These are phyloP conservation scores for Penicillium ochrochloron DNA, from an alignment of 495 filamentous ascomycete genomes.

Conservation along the genomic window DNA sequence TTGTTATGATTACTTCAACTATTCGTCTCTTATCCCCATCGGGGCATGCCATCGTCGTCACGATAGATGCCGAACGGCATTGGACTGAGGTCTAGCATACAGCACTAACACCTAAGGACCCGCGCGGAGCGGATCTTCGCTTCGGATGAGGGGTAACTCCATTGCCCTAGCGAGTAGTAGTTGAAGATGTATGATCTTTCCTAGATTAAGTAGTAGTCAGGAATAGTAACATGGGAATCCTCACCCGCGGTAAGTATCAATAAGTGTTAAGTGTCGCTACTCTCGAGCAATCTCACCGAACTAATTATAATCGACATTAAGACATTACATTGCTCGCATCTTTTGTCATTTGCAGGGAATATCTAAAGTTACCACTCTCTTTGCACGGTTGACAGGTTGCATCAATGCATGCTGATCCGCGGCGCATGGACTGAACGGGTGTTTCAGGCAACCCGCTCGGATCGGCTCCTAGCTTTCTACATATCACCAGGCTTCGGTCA, in stretches of 20 bases:
- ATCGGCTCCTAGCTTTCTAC: slow-evolving; percentile 16
- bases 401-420: slow-evolving; percentile 32
- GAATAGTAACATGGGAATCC: not conserved
- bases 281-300: not conserved
- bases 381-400: slow-evolving; percentile 15
- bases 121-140: not conserved
- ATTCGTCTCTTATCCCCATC: not conserved
- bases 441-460: slow-evolving; percentile 33
- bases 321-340: not conserved
- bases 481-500: not conserved
- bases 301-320: not conserved
- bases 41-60: slow-evolving; percentile 12
- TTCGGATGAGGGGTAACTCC: not conserved
- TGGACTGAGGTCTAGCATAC: slow-evolving; percentile 7
- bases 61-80: slow-evolving; percentile 19
- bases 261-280: not conserved
- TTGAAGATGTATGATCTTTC: not conserved
- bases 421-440: slow-evolving; percentile 23
- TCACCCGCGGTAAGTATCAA: not conserved
- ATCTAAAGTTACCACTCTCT: not conserved
- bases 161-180: not conserved
- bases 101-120: not conserved
- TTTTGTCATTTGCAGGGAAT: not conserved
- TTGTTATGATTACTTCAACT: not conserved
- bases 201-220: not conserved